A percentile compares a stretch with the other conserved stretches of the same genome.
Evolutionary conservation across 352 stramenopile genomes (phyloP).

Genomic region (Pythium phragmiticola): DNA sequence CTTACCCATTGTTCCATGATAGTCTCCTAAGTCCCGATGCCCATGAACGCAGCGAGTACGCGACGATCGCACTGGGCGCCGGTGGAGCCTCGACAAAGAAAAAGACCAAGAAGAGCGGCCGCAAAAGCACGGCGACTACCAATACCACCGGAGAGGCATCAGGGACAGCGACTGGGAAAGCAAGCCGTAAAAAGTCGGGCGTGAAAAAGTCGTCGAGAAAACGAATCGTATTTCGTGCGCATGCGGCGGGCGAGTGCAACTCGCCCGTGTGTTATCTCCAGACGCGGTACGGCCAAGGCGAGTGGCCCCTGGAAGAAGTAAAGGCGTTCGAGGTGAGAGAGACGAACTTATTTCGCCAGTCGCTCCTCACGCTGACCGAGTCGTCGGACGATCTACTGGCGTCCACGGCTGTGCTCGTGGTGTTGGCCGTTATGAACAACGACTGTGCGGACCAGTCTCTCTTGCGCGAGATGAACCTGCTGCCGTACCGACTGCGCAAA

Average conservation of each 20-base stretch:
- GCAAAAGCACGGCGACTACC: conserved; percentile 1
- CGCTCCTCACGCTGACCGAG: conserved; percentile 54
- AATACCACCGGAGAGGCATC: background rate
- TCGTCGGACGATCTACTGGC: conserved; percentile 65
- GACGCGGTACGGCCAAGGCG: conserved; percentile 70
- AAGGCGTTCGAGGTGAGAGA: conserved; percentile 42
- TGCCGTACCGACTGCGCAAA: conserved; percentile 48
- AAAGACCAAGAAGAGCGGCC: conserved; percentile 15
- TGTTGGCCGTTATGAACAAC: conserved; percentile 69
- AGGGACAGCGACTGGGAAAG: conserved; percentile 12
- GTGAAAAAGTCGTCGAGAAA: conserved; percentile 19
- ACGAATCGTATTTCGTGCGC: conserved; percentile 48
- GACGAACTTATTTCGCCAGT: conserved; percentile 62
- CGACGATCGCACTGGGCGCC: conserved; percentile 50
- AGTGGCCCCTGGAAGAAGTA: conserved; percentile 78
- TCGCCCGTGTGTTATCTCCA: conserved; percentile 77
- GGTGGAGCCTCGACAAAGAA: conserved; percentile 23
- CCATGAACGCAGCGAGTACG: conserved; percentile 59
- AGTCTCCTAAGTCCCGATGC: conserved; percentile 64
- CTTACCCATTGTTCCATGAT: conserved; percentile 4
- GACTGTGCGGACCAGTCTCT: conserved; percentile 59
- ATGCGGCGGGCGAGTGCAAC: conserved; percentile 50
- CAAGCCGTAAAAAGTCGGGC: conserved; percentile 28
- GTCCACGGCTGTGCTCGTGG: conserved; percentile 54
- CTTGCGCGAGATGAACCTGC: conserved; percentile 53